Percentiles rank a stretch among this genome's conserved stretches.
These are phyloP conservation scores for Tephrocybe sp. DNA, from an alignment of 768 basidiomycete species.

Conservation along the genomic window DNA sequence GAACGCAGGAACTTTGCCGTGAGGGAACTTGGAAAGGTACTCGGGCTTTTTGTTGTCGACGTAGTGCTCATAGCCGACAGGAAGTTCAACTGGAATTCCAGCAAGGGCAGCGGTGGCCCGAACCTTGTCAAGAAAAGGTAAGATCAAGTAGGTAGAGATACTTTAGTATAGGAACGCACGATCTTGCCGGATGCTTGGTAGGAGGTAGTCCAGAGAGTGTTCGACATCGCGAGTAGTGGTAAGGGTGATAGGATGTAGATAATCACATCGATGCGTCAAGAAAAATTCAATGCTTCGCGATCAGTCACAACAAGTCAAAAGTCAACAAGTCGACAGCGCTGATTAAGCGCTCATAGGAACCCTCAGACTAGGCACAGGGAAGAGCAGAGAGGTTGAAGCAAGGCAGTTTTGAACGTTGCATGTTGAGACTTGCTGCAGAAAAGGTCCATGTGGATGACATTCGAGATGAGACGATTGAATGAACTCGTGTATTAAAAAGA, in stretches of 20 bases:
- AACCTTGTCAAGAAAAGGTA: conserved; percentile 32
- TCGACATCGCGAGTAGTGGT: conserved; percentile 41
- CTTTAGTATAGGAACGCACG: conserved; percentile 34
- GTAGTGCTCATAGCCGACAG: conserved; percentile 53
- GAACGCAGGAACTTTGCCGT: conserved; percentile 82
- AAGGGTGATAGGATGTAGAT: neutral
- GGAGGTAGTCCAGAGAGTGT: conserved; percentile 57
- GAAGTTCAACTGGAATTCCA: conserved; percentile 55
- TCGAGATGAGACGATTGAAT: neutral
- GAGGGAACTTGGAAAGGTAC: conserved; percentile 71
- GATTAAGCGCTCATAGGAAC: neutral
- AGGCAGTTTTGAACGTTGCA: too few species aligned
- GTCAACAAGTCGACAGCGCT: neutral
- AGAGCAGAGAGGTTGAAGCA: too few species aligned
- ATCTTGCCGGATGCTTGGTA: conserved; percentile 40
- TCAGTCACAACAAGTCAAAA: neutral
- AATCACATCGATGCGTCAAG: neutral
- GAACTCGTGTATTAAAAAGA: conserved; percentile 1
- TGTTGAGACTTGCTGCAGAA: too few species aligned
- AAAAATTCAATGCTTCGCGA: neutral
- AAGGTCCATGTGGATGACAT: neutral
- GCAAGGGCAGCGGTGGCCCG: conserved; percentile 57
- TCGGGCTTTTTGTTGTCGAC: conserved; percentile 70
- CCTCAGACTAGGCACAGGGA: neutral
- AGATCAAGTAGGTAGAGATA: neutral